Base-by-base conservation (phyloP, 371 early-diverging fungal species). In the Mucor sp. region DNA sequence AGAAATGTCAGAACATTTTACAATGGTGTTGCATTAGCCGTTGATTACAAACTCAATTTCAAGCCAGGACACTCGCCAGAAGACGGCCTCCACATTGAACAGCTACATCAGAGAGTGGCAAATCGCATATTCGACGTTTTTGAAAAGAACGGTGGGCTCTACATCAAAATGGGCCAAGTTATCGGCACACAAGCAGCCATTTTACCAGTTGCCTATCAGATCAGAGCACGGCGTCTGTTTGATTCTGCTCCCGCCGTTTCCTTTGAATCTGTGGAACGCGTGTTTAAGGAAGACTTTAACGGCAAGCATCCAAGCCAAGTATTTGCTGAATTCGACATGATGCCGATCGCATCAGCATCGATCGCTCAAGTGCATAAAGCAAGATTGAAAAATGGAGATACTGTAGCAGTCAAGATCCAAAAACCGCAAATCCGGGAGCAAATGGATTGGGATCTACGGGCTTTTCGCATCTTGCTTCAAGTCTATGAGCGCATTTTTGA, bases 331-430 rank as follows among this genome's bases (percentile, higher is more conserved):
- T 96, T 97, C 70, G 89, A 90, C 19, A 69, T 71, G 32, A 62
- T 71, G 25, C 93, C 97, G 0, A 78, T 95, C 7, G 97, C 96
- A 0, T 92, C 94, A 2, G 97, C 97, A 0, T 95, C 96, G 8
- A 93, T 97, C 63, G 97, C 97, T 0, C 97, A 96, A 70, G 97
- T 97, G 5, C 97, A 97, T 69, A 85, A 85, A 23, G 97, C 96
- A 2, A 85, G 80, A n/a, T 75, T 97, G 15, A 82, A 85, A 44
- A 88, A 86, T 58, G 91, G 91, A 1, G 86, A 89, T 3, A 64
- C 70, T 0, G 95, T 97, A 1, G 97, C 97, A 0, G 95, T 97
- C 35, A 97, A 97, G 82, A 86, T 97, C 2, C 97, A 97, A 65
- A 96, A 97, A 68, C 96, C 96, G 2, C 89, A 91, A 44, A 94